These are phyloP conservation scores for Conringia planisiliqua DNA, from an alignment of 345 rosid species.

Conservation along the genomic window DNA sequence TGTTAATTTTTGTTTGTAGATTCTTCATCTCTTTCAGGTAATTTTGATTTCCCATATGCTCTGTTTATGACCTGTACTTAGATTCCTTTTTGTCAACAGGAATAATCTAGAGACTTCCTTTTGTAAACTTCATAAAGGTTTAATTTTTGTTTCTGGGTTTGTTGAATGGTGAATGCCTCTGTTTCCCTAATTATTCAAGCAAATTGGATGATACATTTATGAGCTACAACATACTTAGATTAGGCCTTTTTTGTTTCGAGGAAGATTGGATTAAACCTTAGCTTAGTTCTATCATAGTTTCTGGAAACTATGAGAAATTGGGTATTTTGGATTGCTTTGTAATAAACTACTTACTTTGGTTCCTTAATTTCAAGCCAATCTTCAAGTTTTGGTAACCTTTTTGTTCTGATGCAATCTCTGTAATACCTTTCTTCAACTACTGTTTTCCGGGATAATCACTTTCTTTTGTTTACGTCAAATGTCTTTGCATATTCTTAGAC, in stretches of 20 bases:
- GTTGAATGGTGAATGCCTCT: constrained; percentile 5
- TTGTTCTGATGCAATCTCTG: neutral
- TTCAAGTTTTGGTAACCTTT: constrained; percentile 4
- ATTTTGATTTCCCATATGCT: neutral
- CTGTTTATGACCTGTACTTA: neutral
- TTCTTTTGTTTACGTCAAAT: neutral
- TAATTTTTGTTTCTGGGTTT: neutral
- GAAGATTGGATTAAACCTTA: neutral
- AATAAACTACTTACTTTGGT: neutral
- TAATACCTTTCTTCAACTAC: constrained; percentile 29
- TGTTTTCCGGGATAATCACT: constrained; percentile 9
- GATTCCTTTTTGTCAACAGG: neutral
- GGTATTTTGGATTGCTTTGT: constrained; percentile 14
- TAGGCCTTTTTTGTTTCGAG: neutral
- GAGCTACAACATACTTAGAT: neutral
- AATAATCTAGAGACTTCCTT: neutral
- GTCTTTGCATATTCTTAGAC: constrained; percentile 15
- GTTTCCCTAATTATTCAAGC: neutral
- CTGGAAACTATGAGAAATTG: neutral
- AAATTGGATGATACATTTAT: neutral
- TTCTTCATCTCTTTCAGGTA: constrained; percentile 26
- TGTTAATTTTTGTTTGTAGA: neutral
- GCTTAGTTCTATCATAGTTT: neutral
- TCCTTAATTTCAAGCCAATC: neutral
- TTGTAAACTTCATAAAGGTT: neutral